Evolutionary conservation across 2,329 filamentous ascomycete genomes (phyloP), one percentile per base, ranked within the genome.

Genomic region (Phialophora expanda): DNA sequence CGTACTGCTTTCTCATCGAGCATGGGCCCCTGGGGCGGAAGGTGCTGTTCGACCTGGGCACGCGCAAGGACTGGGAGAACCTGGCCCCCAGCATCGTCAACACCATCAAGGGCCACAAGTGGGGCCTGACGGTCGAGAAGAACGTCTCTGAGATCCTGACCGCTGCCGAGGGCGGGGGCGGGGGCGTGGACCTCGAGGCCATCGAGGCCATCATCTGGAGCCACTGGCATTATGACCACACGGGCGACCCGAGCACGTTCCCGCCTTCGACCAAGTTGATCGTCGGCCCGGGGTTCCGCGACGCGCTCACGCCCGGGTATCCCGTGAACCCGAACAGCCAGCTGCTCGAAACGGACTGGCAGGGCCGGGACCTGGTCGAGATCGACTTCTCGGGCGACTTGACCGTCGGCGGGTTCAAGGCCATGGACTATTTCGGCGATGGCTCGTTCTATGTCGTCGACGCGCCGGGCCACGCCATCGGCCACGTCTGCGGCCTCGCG

Each of bases 21-120:
- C 61, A 95, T 97, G 62, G 64, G 5, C 62, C 90, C 92, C 28
- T 92, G 92, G 62, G 90, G 91, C 66, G 97, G 30, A 65, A 67
- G 53, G 58, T 67, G 12, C 44, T 67, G 11, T 74, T 72, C 54
- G 73, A 74, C 57, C 69, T 74, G 1, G 73, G 72, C 20, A 69
- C 73, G 14, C 67, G 73, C 11, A 72, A 70, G 53, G 73, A 74
- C 50, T 72, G 67, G 68, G 56, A 71, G 41, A 74, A 74, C 24
- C 59, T 65, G 11, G 34, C 62, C n/a, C 63, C 66, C n/a, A 64
- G 53, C 11, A 65, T 62, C 14, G 58, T 53, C 28, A 59, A 65
- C 17, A 55, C 50, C 34, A 50, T 46, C 28, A 53, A 48, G 7
- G 50, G 51, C 4, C 38, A 34, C 20, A 51, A 54, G 3, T 32